Percentiles rank a stretch among this genome's conserved stretches.
Conservation (phyloP, 768 basidiomycete genomes). For the Pleurotus salmoneostramineus region DNA sequence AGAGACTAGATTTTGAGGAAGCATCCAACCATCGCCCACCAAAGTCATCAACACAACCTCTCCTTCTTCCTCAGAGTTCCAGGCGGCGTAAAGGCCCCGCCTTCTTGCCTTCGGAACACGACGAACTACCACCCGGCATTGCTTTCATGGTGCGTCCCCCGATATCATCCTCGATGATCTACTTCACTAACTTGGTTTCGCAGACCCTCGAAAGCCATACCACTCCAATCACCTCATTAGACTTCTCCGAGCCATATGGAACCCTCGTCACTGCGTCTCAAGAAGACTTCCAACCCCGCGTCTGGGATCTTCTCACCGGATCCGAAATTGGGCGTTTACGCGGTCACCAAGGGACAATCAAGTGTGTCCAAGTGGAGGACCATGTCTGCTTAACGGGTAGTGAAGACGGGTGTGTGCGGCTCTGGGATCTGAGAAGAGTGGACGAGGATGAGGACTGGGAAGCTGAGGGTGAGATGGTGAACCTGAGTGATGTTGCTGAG, state of each 20-base stretch:
- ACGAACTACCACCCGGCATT: conserved; percentile 88
- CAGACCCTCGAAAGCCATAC: conserved; percentile 82
- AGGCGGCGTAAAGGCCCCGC: conserved; percentile 82
- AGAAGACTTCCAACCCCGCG: conserved; percentile 82
- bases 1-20: conserved; percentile 75
- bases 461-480: conserved; percentile 47
- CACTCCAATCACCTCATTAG: conserved; percentile 81
- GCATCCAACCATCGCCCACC: conserved; percentile 23
- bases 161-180: background rate
- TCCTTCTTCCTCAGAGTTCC: conserved; percentile 54
- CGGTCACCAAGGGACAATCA: conserved; percentile 80
- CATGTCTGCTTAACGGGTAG: conserved; percentile 88
- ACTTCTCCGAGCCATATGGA: conserved; percentile 97
- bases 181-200: background rate
- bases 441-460: conserved; percentile 66
- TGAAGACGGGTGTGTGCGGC: conserved; percentile 75
- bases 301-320: conserved; percentile 94
- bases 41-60: conserved; percentile 28
- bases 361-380: conserved; percentile 91
- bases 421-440: conserved; percentile 90
- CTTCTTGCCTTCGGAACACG: conserved; percentile 96
- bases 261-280: conserved; percentile 85
- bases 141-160: conserved; percentile 83
- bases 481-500: conserved; percentile 59
- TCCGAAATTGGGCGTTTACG: conserved; percentile 80